Base-by-base conservation (phyloP, 257 asterid genomes). In the Rehmannia glutinosa region DNA sequence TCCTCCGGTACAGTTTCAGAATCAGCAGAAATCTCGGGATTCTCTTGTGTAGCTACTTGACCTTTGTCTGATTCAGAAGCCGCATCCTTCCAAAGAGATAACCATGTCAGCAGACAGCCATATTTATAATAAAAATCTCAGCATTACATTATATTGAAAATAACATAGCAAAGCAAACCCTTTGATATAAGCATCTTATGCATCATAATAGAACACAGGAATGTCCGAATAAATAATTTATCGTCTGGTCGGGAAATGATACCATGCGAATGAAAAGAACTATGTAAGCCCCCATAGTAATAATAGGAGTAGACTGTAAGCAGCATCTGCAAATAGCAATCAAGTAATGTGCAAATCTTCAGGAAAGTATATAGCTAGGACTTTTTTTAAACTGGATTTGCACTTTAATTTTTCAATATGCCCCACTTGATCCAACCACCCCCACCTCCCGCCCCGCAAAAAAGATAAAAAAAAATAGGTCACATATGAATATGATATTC, bases 1-100 rank as follows among this genome's bases (percentile, higher is more conserved):
- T 80, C 92, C 71, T 85, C 97, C 13, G 43, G 74, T 32, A 77
- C 57, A 66, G 68, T 73, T 73, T 80, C 91, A 83, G 91, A 73
- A 66, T 87, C 96, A 63, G 79, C 72, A 65, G 83, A 59, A 74
- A 69, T 68, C 77, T 85, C 97, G 12, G 89, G 67, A 65, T 58
- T 75, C 39, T 94, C 96, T 75, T 65, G 84, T 15, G 83, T 35
- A 43, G 57, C 71, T 35, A 65, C 72, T 62, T 78, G 87, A 62
- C 75, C 83, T 73, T 81, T 88, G 69, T 88, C 96, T 30, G 90
- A 67, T 75, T 88, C 97, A 64, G 83, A 58, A 74, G 82, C 74
- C 72, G 42, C 70, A 75, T 87, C 97, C 99, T 94, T 81, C 51
- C 72, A 75, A 58, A 62, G 43, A 62, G 64, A 62, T 49, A 62